phyloP scores from a whole-genome alignment of 2,329 filamentous ascomycete genomes.

The Venturia pyrina region DNA sequence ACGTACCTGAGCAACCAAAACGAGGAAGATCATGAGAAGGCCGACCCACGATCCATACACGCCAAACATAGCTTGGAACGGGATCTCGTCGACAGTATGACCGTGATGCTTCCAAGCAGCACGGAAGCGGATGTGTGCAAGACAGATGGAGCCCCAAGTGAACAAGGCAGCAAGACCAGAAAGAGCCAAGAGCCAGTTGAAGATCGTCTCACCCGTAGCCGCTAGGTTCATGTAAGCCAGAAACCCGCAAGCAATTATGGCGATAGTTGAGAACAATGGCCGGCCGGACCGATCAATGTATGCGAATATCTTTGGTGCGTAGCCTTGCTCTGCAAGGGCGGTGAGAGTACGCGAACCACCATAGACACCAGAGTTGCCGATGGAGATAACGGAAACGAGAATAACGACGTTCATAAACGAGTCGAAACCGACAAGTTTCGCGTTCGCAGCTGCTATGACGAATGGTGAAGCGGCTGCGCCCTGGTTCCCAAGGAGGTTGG shows the following conservation, averaged over 20 bases:
- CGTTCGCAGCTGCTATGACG: slow-evolving; percentile 13
- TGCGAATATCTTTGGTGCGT: slow-evolving; percentile 14
- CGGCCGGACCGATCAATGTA: slow-evolving; percentile 13
- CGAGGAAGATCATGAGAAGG: slow-evolving; percentile 44
- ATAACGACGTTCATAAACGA: slow-evolving; percentile 15
- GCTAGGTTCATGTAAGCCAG: slow-evolving; percentile 13
- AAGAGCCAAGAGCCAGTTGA: slow-evolving; percentile 13
- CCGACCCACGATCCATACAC: slow-evolving; percentile 54
- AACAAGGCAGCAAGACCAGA: slow-evolving; percentile 13
- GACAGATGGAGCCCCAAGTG: slow-evolving; percentile 14
- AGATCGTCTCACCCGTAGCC: slow-evolving; percentile 10
- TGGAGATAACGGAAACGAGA: slow-evolving; percentile 13
- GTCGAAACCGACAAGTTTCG: slow-evolving; percentile 14
- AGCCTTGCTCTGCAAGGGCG: slow-evolving; percentile 15
- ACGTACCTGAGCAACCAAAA: slow-evolving; percentile 37
- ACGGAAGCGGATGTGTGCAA: slow-evolving; percentile 13
- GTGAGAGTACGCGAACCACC: slow-evolving; percentile 14
- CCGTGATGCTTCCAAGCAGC: slow-evolving; percentile 61
- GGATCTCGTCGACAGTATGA: slow-evolving; percentile 54
- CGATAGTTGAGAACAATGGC: slow-evolving; percentile 9
- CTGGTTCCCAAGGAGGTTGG: slow-evolving; percentile 7
- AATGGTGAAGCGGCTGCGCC: slow-evolving; percentile 13
- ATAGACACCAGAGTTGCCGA: slow-evolving; percentile 15
- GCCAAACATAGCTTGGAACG: slow-evolving; percentile 51
- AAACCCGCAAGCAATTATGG: slow-evolving; percentile 13